Conservation (phyloP, 371 early-diverging fungal species). For the Mortierella sp. region DNA sequence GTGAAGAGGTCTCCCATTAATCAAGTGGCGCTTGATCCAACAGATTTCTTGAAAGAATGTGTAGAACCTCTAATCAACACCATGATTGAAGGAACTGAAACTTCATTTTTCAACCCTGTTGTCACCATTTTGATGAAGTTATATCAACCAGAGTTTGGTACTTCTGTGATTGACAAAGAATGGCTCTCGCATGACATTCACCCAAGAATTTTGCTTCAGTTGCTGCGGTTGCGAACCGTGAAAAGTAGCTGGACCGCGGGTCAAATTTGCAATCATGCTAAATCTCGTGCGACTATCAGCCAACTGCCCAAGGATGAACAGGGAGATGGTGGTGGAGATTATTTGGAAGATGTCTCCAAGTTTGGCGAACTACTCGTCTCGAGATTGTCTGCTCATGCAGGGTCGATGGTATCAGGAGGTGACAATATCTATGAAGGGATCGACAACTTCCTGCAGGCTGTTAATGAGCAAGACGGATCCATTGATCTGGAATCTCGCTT, state of each 20-base stretch:
- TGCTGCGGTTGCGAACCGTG: constrained; percentile 23
- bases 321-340: constrained; percentile 6
- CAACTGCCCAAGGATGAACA: not conserved
- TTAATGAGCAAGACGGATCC: not conserved
- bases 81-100: not conserved
- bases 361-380: constrained; percentile 24
- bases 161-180: not conserved
- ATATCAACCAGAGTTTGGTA: not conserved
- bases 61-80: constrained; percentile 9
- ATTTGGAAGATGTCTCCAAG: constrained; percentile 23
- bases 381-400: constrained; percentile 2
- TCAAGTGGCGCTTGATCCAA: constrained; percentile 14
- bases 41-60: constrained; percentile 34
- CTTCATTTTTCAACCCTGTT: constrained; percentile 11
- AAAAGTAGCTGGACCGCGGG: constrained; percentile 14
- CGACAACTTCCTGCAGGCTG: not conserved
- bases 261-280: not conserved
- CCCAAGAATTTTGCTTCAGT: constrained; percentile 9
- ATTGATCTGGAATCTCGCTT: constrained; percentile 37
- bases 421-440: not conserved
- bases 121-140: constrained; percentile 15
- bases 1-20: not conserved
- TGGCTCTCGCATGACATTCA: constrained; percentile 27
- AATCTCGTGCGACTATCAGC: not conserved
- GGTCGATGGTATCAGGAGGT: not conserved